phyloP scores from a whole-genome alignment of 129 eudicot genomes.

The Logfia minima region DNA sequence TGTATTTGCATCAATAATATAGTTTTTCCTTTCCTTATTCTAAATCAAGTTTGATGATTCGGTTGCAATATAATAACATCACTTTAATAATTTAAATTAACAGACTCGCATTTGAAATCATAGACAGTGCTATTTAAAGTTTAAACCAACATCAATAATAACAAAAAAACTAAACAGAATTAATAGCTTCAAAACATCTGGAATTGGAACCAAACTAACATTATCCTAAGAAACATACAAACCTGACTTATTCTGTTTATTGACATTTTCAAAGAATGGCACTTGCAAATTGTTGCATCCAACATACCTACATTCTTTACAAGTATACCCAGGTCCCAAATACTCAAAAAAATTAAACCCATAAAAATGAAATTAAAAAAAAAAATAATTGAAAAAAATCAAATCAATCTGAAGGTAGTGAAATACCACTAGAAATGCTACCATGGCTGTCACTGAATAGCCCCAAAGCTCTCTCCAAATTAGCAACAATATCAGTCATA shows the following conservation, averaged over 20 bases:
- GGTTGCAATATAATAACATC: neutral
- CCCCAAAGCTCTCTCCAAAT: constrained; percentile 57
- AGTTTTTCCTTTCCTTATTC: too few species aligned
- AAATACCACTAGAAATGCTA: constrained; percentile 41
- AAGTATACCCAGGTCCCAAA: constrained; percentile 27
- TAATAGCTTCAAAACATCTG: neutral
- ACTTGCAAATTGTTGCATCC: constrained; percentile 40
- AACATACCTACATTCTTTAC: constrained; percentile 35
- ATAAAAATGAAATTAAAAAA: constrained; percentile 9
- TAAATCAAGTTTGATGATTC: neutral
- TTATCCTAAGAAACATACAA: neutral
- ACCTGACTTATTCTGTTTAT: neutral
- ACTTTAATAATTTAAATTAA: too few species aligned
- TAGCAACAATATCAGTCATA: constrained; percentile 51
- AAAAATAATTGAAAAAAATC: neutral
- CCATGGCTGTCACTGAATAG: constrained; percentile 39
- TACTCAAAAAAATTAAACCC: constrained; percentile 3
- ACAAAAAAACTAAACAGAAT: neutral
- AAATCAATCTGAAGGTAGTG: constrained; percentile 32
- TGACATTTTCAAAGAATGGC: constrained; percentile 29
- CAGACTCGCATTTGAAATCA: neutral
- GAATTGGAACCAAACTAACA: neutral
- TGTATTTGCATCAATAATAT: too few species aligned
- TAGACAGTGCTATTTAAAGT: neutral
- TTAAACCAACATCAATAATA: neutral